Evolutionary conservation across 768 basidiomycete genomes (phyloP), one percentile per base, ranked within the genome.

Genomic region (Suillus paluster): DNA sequence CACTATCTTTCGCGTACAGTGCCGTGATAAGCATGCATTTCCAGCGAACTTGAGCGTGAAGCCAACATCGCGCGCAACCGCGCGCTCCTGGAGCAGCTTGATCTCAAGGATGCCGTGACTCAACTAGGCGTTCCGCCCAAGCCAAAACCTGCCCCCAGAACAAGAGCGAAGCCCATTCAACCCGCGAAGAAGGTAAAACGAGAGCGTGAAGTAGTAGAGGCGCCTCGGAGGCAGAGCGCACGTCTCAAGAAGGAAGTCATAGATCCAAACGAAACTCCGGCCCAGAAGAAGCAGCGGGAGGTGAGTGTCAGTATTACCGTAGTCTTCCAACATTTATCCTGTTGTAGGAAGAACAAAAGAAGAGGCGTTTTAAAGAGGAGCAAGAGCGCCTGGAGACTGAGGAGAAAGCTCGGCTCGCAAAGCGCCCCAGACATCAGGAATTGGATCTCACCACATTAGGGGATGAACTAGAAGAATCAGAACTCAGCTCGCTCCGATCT

Each of bases 51-150:
- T 23, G 89, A 92, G 66, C 87, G 92, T 21, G 87, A 91, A 71
- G 88, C 86, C 10, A 94, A 92, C 68, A 92, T 94, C 49, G 91
- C 90, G 14, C 84, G 90, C 56, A 95, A 95, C 71, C 87, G 85
- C 46, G 88, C 85, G 4, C 78, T 94, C 10, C 80, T 95, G 41
- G 86, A 90, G 65, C 76, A 91, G 68, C 83, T 94, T 19, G 85
- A 90, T 19, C 79, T 92, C 36, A 83, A 84, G 67, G 83, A 84
- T 66, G 85, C 84, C 2, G 81, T 81, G 41, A 74, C 78, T 6
- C 72, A 77, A 17, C 78, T 91, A 9, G 80, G 81, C 21, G 68
- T 85, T 11, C 71, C 80, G 11, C 75, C 64, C 19, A 85, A 73
- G 61, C 75, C 65, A 62, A 81, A 78, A 55, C 77, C 70, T 60